A percentile compares a stretch with the other conserved stretches of the same genome.
Evolutionary conservation across 441 rosid genomes (phyloP).

Genomic region (Mallotus japonicus): DNA sequence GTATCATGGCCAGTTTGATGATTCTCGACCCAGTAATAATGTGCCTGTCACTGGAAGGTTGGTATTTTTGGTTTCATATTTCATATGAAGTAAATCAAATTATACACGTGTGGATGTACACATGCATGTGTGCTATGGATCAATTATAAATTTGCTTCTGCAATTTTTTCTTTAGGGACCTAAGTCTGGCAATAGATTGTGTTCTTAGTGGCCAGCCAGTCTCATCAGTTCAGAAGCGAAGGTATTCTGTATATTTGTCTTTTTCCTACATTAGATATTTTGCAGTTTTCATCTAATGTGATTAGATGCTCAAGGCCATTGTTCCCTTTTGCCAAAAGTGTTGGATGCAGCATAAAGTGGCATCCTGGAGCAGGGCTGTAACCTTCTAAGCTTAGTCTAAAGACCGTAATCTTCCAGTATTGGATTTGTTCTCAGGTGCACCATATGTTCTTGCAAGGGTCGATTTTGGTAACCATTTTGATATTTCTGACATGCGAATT

Average conservation of each 20-base stretch:
- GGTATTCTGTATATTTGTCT: conserved; percentile 32
- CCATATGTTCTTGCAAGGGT: conserved; percentile 2
- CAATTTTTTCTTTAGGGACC: conserved; percentile 47
- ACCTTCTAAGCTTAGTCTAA: conserved; percentile 4
- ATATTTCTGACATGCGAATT: conserved; percentile 2
- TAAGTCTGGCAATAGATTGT: conserved; percentile 64
- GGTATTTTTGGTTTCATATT: conserved; percentile 11
- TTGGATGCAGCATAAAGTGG: conserved; percentile 98
- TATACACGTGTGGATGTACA: background rate
- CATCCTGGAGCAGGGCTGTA: conserved; percentile 48
- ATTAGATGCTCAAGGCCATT: conserved; percentile 18
- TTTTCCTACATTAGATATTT: conserved; percentile 7
- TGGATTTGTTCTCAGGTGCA: conserved; percentile 19
- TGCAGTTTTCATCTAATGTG: conserved; percentile 10
- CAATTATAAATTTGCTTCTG: conserved; percentile 16
- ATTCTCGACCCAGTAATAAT: conserved; percentile 76
- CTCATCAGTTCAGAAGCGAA: conserved; percentile 66
- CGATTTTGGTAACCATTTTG: conserved; percentile 5
- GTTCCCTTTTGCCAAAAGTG: conserved; percentile 38
- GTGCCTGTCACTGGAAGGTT: conserved; percentile 77
- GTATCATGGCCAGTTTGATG: conserved; percentile 91
- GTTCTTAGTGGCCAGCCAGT: conserved; percentile 74
- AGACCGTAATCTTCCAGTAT: background rate
- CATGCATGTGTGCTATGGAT: background rate
- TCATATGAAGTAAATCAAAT: conserved; percentile 2